These are phyloP conservation scores for Neopestalotiopsis sp. DNA, from an alignment of 2,329 filamentous ascomycete species.

Conservation along the genomic window DNA sequence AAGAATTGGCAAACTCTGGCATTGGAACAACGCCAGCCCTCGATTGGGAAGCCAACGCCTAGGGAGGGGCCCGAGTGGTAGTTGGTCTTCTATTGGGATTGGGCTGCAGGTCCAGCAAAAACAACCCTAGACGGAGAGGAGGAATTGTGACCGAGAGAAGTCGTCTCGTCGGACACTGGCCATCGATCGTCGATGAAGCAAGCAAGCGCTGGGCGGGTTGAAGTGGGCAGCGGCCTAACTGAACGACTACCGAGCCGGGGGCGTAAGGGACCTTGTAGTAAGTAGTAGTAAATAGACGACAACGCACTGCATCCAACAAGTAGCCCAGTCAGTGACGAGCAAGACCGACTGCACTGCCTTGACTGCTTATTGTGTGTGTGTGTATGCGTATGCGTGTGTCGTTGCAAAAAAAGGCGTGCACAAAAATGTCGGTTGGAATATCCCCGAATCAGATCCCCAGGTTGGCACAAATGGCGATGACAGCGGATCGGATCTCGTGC, in stretches of 20 bases:
- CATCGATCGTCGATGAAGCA: conserved; percentile 4
- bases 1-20: conserved; percentile 26
- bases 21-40: conserved; percentile 14
- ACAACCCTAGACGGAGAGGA: conserved; percentile 2
- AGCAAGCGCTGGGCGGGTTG: neutral
- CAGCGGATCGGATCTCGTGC: too few species aligned
- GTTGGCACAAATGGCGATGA: too few species aligned
- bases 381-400: too few species aligned
- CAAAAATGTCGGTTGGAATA: too few species aligned
- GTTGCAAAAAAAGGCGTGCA: too few species aligned
- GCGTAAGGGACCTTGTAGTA: neutral
- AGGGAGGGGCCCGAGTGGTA: neutral
- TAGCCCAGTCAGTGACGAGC: neutral
- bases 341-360: neutral
- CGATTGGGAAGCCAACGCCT: conserved; percentile 4
- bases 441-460: too few species aligned
- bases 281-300: neutral
- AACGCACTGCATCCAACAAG: neutral
- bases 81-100: neutral
- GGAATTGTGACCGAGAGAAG: neutral
- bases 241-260: neutral
- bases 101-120: neutral
- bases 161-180: conserved; percentile 4
- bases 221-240: neutral
- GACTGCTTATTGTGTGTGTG: too few species aligned